Evolutionary conservation across 441 rosid genomes (phyloP).

Genomic region (Mallotus japonicus): DNA sequence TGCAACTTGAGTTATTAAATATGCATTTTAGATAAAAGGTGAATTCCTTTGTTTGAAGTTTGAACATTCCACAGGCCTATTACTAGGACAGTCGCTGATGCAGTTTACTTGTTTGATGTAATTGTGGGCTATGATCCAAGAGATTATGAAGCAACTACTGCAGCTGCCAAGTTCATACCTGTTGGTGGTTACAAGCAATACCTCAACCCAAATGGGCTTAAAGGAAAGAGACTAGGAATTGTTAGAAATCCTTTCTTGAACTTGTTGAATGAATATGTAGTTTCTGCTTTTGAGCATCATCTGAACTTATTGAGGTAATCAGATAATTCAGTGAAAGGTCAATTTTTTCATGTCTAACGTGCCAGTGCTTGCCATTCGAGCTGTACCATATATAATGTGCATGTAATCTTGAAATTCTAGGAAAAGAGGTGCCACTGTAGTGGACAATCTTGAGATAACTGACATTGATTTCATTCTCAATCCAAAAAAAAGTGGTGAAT

Average conservation of each 20-base stretch:
- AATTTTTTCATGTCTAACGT: too few species aligned
- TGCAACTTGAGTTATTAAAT: too few species aligned
- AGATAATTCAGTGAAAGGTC: too few species aligned
- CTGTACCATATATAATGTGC: not conserved
- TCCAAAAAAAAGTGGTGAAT: constrained; percentile 38
- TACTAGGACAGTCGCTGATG: constrained; percentile 58
- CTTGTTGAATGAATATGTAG: not conserved
- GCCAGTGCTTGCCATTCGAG: not conserved
- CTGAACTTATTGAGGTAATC: constrained; percentile 46
- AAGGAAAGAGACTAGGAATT: constrained; percentile 51
- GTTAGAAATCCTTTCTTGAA: constrained; percentile 34
- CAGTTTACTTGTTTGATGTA: constrained; percentile 63
- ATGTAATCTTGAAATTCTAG: constrained; percentile 23
- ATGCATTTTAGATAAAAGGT: too few species aligned
- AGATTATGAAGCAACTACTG: constrained; percentile 42
- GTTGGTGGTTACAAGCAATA: constrained; percentile 53
- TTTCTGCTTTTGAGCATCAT: constrained; percentile 36
- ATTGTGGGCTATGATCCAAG: constrained; percentile 48
- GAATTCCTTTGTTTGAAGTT: too few species aligned
- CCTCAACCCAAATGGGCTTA: constrained; percentile 44
- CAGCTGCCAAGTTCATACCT: constrained; percentile 49
- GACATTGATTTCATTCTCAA: constrained; percentile 31
- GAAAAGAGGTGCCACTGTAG: constrained; percentile 46
- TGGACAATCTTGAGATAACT: constrained; percentile 46
- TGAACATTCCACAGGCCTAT: constrained; percentile 44